Base-by-base conservation (phyloP, 2,329 filamentous ascomycete genomes). In the Orbilia blumenaviensis region DNA sequence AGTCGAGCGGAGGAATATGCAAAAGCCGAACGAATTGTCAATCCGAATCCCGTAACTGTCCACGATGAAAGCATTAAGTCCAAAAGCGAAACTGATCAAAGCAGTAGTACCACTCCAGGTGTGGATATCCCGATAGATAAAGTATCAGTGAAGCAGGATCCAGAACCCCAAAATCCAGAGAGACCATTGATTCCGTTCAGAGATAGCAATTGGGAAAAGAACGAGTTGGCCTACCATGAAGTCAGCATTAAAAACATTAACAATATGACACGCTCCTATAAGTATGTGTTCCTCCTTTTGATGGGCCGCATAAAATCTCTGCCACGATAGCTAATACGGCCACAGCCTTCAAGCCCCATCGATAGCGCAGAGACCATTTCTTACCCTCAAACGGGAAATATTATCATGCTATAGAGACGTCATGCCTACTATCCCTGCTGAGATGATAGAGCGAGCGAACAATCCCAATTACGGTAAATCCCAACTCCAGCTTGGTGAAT, bases 331-430 rank as follows among this genome's bases (percentile, higher is more conserved):
- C 12, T 38, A 27, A 61, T 32, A 2, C 41, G 9, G 3, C 7
- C 5, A 25, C 2, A 76, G 72, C 34, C 88, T 98, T 2, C 94
- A 96, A 89, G 94, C 95, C 0, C 95, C 95, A 0, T 90, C 93
- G 66, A 86, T 97, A 1, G 94, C 94, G 1, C 96, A 95, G 83
- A 97, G 97, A 82, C 92, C 94, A 0, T 98, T 98, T 82, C 93
- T 93, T 81, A 90, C 87, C 1, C 88, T 98, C 6, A 88, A 93
- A 48, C 89, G 94, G 56, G 95, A 99, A 83, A 86, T 98, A 14
- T 87, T 86, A 29, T 86, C 88, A 1, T 97, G 94, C 82, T 98
- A 90, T 81, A 91, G 93, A 0, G 94, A 97, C 75, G 90, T 96
- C 0, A 94, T 94, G 5, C 93, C 93, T 0, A 85, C 87, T 52